A percentile compares a stretch with the other conserved stretches of the same genome.
phyloP scores from a whole-genome alignment of 441 rosid genomes.

The Theobroma grandiflorum region DNA sequence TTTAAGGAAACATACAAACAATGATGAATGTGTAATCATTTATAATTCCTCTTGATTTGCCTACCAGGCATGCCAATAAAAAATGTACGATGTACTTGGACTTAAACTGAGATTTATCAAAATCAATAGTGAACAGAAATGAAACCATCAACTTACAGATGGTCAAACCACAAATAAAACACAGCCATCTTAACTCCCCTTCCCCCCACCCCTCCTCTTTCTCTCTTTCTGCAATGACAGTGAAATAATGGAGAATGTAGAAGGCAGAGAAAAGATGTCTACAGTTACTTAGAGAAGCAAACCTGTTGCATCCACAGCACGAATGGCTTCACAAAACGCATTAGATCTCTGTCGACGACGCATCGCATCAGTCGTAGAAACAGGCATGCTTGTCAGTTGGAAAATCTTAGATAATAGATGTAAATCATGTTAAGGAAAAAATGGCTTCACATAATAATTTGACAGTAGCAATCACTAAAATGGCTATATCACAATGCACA shows the following conservation, averaged over 20 bases:
- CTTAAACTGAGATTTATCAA: background rate
- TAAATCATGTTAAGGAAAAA: constrained; percentile 55
- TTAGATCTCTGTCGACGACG: constrained; percentile 91
- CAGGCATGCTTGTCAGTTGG: constrained; percentile 72
- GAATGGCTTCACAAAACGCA: constrained; percentile 93
- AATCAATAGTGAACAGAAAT: background rate
- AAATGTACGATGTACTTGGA: background rate
- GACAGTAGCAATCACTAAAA: background rate
- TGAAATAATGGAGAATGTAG: background rate
- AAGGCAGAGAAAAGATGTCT: background rate
- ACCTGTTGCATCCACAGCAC: constrained; percentile 98
- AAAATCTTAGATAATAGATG: constrained; percentile 92
- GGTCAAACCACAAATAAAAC: background rate
- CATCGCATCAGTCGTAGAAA: constrained; percentile 67
- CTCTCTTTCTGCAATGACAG: background rate
- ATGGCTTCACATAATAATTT: constrained; percentile 20
- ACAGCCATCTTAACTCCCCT: background rate
- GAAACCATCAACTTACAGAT: background rate
- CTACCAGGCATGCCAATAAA: background rate
- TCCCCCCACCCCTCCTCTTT: background rate
- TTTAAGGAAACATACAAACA: background rate
- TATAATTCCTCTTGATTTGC: background rate
- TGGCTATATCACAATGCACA: constrained; percentile 13
- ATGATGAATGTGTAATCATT: background rate
- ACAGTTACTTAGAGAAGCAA: constrained; percentile 28